These are phyloP conservation scores for Aspergillus japonicus DNA, from an alignment of 2,329 filamentous ascomycete species.

Conservation along the genomic window DNA sequence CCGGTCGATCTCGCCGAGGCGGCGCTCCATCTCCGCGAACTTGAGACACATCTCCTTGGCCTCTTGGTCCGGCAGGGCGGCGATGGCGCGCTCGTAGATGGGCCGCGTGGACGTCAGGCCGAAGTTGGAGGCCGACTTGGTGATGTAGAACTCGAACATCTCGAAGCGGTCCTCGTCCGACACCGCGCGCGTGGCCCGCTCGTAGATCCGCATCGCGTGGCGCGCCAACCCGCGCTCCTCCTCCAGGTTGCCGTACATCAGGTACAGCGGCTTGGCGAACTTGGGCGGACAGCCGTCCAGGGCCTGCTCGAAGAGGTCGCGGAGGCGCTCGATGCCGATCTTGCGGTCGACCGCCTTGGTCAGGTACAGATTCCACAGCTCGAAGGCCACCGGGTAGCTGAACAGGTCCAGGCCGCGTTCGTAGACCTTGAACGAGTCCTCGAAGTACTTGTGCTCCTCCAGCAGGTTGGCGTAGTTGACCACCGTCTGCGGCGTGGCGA, in stretches of 20 bases:
- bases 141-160: constrained; percentile 99
- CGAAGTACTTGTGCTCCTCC: constrained; percentile 91
- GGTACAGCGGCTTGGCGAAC: constrained; percentile 91
- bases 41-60: constrained; percentile 98
- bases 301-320: constrained; percentile 95
- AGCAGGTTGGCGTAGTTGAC: constrained; percentile 97
- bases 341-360: constrained; percentile 96
- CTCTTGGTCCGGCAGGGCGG: constrained; percentile 86
- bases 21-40: constrained; percentile 94
- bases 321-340: constrained; percentile 88
- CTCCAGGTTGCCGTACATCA: constrained; percentile 98
- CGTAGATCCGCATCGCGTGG: constrained; percentile 98
- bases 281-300: constrained; percentile 92
- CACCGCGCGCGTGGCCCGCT: constrained; percentile 90
- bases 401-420: constrained; percentile 97
- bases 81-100: constrained; percentile 95
- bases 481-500: constrained; percentile 95
- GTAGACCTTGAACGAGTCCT: constrained; percentile 97
- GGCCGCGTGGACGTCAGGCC: constrained; percentile 89
- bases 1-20: constrained; percentile 89
- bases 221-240: constrained; percentile 92
- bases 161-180: constrained; percentile 91
- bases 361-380: constrained; percentile 97
- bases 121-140: constrained; percentile 97
- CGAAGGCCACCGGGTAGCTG: constrained; percentile 95